Conservation (phyloP, 164 flowering plant genomes). For the Chimonanthus salicifolius region DNA sequence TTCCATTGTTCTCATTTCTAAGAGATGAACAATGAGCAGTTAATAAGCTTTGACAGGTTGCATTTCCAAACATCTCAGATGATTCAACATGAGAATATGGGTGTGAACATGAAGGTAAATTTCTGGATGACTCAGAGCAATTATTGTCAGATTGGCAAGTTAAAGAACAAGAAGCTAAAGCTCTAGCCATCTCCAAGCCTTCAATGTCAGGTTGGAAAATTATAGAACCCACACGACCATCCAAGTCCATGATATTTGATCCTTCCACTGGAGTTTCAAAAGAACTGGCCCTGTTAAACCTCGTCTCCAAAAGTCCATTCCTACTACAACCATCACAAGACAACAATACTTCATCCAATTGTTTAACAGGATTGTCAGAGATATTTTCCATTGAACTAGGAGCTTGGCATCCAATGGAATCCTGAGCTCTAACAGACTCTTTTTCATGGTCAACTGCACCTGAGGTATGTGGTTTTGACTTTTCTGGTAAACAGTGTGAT, state of each 20-base stretch:
- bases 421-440: conserved; percentile 21
- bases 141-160: conserved; percentile 23
- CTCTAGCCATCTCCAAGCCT: conserved; percentile 22
- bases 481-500: conserved; percentile 21
- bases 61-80: conserved; percentile 24
- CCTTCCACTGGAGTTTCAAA: conserved; percentile 21
- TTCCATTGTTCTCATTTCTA: conserved; percentile 22
- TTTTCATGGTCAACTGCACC: conserved; percentile 24
- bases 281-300: conserved; percentile 23
- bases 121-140: conserved; percentile 20
- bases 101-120: conserved; percentile 20
- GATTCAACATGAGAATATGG: conserved; percentile 22
- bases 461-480: conserved; percentile 17
- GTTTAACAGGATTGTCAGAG: conserved; percentile 21
- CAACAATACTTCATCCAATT: conserved; percentile 24
- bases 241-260: conserved; percentile 19
- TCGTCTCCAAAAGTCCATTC: conserved; percentile 28
- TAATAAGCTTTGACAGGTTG: conserved; percentile 26
- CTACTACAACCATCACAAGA: conserved; percentile 34
- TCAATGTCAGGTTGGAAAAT: conserved; percentile 24
- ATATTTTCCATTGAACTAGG: conserved; percentile 27
- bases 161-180: conserved; percentile 22
- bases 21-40: conserved; percentile 12
- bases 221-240: conserved; percentile 24
- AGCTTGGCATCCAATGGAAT: conserved; percentile 19